These are phyloP conservation scores for Eimeria mitis DNA, from an alignment of 169 alveolate genomes.

Conservation along the genomic window DNA sequence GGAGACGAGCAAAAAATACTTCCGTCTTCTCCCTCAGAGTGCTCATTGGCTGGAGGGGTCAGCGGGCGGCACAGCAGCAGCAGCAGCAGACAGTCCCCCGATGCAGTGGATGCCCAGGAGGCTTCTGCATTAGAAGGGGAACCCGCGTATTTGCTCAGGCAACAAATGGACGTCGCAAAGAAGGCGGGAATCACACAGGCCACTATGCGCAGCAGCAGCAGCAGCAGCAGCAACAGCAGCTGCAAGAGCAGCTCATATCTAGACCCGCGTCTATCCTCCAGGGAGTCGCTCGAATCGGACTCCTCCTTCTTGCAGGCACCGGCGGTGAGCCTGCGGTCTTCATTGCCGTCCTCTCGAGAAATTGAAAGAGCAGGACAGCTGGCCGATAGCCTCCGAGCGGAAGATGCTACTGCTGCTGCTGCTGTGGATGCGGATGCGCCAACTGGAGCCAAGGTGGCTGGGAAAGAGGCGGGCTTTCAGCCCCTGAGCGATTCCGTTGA, in stretches of 20 bases:
- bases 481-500: background rate
- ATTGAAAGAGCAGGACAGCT: background rate
- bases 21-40: background rate
- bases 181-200: background rate
- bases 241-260: conserved; percentile 21
- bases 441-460: background rate
- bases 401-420: background rate
- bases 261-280: conserved; percentile 1
- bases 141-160: background rate
- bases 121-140: conserved; percentile 27
- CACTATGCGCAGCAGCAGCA: background rate
- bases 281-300: background rate
- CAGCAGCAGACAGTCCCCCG: conserved; percentile 1
- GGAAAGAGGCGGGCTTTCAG: background rate
- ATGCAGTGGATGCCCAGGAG: conserved; percentile 40
- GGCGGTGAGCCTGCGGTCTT: background rate
- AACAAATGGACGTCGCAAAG: conserved; percentile 13
- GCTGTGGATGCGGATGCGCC: conserved; percentile 33
- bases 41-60: background rate
- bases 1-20: background rate
- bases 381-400: background rate
- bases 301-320: conserved; percentile 2
- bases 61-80: conserved; percentile 10
- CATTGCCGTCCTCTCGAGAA: background rate
- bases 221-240: background rate